These are phyloP conservation scores for Collybia nuda DNA, from an alignment of 768 basidiomycete species.

Conservation along the genomic window DNA sequence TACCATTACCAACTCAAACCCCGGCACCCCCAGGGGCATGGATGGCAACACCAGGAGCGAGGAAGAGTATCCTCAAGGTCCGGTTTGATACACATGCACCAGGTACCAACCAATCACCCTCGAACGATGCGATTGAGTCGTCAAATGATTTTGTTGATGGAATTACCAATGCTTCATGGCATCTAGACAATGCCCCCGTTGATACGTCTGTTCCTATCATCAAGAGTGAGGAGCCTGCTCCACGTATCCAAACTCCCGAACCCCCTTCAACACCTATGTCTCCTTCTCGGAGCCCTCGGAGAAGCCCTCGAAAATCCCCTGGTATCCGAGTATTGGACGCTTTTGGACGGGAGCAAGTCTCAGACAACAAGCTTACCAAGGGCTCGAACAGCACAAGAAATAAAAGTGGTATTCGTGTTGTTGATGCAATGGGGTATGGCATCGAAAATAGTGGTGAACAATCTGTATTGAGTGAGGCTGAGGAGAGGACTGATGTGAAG, in stretches of 20 bases:
- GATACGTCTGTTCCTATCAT: neutral
- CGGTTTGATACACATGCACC: slow-evolving; percentile 58
- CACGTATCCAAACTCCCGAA: slow-evolving; percentile 4
- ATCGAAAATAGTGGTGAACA: slow-evolving; percentile 34
- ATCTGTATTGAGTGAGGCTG: slow-evolving; percentile 19
- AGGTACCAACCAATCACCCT: slow-evolving; percentile 4
- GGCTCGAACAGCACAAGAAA: slow-evolving; percentile 20
- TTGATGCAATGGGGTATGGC: slow-evolving; percentile 71
- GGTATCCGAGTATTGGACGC: slow-evolving; percentile 70
- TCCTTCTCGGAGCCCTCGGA: slow-evolving; percentile 15
- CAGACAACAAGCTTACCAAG: slow-evolving; percentile 5
- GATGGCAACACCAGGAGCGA: slow-evolving; percentile 53
- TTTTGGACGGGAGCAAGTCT: slow-evolving; percentile 52
- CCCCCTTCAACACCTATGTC: slow-evolving; percentile 12
- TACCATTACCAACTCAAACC: slow-evolving; percentile 44
- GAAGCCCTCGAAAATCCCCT: slow-evolving; percentile 44
- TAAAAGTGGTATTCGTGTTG: slow-evolving; percentile 51
- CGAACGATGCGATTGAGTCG: slow-evolving; percentile 3
- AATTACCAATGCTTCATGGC: slow-evolving; percentile 5
- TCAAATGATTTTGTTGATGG: slow-evolving; percentile 8
- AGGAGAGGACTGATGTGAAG: slow-evolving; percentile 13
- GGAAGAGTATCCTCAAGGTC: slow-evolving; percentile 67
- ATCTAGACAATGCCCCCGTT: neutral
- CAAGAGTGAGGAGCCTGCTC: neutral
- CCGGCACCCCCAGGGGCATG: slow-evolving; percentile 74